These are phyloP conservation scores for Pseudevernia furfuracea DNA, from an alignment of 495 filamentous ascomycete genomes.

Conservation along the genomic window DNA sequence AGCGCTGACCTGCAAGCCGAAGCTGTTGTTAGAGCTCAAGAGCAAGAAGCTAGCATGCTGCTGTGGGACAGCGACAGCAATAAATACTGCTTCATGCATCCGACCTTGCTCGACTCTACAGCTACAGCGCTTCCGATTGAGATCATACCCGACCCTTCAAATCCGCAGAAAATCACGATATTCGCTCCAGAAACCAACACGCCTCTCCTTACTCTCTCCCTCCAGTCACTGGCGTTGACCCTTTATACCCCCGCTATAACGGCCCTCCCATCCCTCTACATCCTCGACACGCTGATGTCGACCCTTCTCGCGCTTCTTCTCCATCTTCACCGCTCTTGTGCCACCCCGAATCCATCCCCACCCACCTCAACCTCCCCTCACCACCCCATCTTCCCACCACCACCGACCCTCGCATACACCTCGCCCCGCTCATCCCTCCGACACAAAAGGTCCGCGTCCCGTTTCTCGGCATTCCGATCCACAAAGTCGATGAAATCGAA, in stretches of 20 bases:
- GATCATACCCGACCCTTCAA: conserved; percentile 19
- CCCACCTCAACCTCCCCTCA: conserved; percentile 6
- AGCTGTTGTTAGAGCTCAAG: conserved; percentile 24
- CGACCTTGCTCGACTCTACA: conserved; percentile 22
- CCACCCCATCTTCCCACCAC: conserved; percentile 19
- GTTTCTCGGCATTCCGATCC: conserved; percentile 17
- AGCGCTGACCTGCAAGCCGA: conserved; percentile 26
- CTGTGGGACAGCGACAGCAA: conserved; percentile 24
- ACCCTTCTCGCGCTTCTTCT: conserved; percentile 27
- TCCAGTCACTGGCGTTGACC: conserved; percentile 16
- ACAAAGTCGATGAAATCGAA: conserved; percentile 17
- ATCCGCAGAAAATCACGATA: conserved; percentile 24
- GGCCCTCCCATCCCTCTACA: conserved; percentile 22
- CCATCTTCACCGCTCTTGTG: conserved; percentile 27
- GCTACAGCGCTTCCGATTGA: conserved; percentile 23
- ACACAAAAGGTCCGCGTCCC: conserved; percentile 15
- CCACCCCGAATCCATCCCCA: conserved; percentile 13
- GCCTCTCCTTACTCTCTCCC: conserved; percentile 20
- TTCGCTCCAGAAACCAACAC: conserved; percentile 23
- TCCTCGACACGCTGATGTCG: conserved; percentile 25
- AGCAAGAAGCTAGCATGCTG: conserved; percentile 24
- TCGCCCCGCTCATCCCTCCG: conserved; percentile 16
- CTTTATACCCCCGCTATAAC: conserved; percentile 17
- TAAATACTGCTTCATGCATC: conserved; percentile 25
- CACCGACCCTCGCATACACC: conserved; percentile 19